Evolutionary conservation across 768 basidiomycete species (phyloP).

Genomic region (Candolleomyces eurysporus): DNA sequence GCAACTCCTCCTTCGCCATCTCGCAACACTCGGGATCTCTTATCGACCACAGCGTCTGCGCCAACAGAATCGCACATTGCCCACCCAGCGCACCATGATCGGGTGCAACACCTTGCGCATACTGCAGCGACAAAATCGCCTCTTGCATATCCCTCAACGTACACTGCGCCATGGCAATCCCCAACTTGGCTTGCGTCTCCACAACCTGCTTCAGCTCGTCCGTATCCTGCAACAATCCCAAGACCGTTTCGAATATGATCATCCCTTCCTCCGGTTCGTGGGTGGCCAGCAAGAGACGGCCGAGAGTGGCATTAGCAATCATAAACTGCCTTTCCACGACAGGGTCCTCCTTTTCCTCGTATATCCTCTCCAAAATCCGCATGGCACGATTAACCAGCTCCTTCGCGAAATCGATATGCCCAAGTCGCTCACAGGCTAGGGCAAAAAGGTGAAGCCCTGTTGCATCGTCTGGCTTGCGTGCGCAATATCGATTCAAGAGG

Average conservation of each 20-base stretch:
- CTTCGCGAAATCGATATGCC: constrained; percentile 61
- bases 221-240: constrained; percentile 65
- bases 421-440: constrained; percentile 82
- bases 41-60: constrained; percentile 82
- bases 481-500: constrained; percentile 73
- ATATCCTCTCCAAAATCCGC: constrained; percentile 73
- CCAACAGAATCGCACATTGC: constrained; percentile 75
- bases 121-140: constrained; percentile 68
- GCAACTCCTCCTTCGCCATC: constrained; percentile 69
- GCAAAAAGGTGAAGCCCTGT: constrained; percentile 81
- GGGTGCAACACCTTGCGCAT: constrained; percentile 53
- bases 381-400: constrained; percentile 62
- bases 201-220: constrained; percentile 37
- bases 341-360: constrained; percentile 84
- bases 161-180: constrained; percentile 71
- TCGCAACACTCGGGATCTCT: constrained; percentile 75
- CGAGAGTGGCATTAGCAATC: constrained; percentile 80
- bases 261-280: constrained; percentile 58
- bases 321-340: constrained; percentile 75
- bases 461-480: constrained; percentile 64
- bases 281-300: constrained; percentile 65
- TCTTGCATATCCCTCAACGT: constrained; percentile 57
- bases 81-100: constrained; percentile 52
- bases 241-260: constrained; percentile 68
- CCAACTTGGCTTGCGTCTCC: constrained; percentile 65